Base-by-base conservation (phyloP, 192 early-diverging fungal genomes). In the Diversispora eburnea region DNA sequence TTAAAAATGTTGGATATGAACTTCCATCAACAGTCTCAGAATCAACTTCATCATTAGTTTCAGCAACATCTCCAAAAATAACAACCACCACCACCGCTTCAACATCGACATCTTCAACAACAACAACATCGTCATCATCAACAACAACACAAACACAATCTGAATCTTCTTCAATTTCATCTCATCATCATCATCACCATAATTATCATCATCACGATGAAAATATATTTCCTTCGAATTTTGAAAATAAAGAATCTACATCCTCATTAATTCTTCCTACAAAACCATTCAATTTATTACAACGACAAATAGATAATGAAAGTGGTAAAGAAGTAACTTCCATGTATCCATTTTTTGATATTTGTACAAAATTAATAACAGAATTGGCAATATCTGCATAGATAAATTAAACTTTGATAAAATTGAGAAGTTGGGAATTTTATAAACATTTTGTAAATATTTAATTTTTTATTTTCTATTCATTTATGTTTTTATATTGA, bases 311-410 rank as follows among this genome's bases (percentile, higher is more conserved):
- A 22, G 25, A 33, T 33, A 33, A 33, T 33, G 77, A 73, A 72
- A 51, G 70, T 51, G 70, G 67, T 72, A 78, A 83, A 80, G 75
- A 84, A 77, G 84, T 81, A 71, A 86, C 59, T 73, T 89, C 74
- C 10, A 85, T 89, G 13, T 95, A 96, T 77, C 93, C 93, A 12
- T 99, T 99, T 79, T 94, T 98, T 77, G 94, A 99, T 70, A 93
- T 96, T 1, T 99, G 97, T 78, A 90, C 91, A 64, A 88, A 86
- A 78, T 82, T 99, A 52, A 98, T 99, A 73, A 96, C 94, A 0
- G 95, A 98, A 81, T 86, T 99, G 71, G 96, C 96, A 4, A 92
- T 93, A 19, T 88, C 87, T 22, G 77, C 51, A 17, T 54, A 54
- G 2, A 17, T 17, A 17, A 17, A 13, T 51, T 5, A 51, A 4